phyloP scores from a whole-genome alignment of 345 rosid species.

The Syzygium aromaticum region DNA sequence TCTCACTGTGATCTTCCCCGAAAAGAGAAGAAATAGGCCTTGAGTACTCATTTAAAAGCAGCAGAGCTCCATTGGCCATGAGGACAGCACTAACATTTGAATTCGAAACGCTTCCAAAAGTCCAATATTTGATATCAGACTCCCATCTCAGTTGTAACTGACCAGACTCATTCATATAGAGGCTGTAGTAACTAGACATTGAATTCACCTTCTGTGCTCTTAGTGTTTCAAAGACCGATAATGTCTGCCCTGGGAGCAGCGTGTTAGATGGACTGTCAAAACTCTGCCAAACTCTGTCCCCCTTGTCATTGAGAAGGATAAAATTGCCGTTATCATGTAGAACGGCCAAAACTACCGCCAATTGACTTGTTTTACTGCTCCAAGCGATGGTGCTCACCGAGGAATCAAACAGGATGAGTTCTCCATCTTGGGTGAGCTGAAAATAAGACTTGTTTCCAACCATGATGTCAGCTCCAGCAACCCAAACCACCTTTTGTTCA shows the following conservation, averaged over 20 bases:
- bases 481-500: conserved; percentile 56
- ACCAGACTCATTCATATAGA: conserved; percentile 45
- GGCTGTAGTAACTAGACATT: conserved; percentile 67
- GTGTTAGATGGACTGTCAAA: conserved; percentile 63
- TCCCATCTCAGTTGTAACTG: conserved; percentile 64
- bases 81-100: conserved; percentile 48
- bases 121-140: conserved; percentile 51
- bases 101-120: conserved; percentile 21
- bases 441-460: conserved; percentile 59
- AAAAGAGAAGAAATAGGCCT: conserved; percentile 47
- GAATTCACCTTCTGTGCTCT: conserved; percentile 53
- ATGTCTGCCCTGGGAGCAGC: conserved; percentile 66
- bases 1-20: conserved; percentile 68
- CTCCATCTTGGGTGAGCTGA: conserved; percentile 48
- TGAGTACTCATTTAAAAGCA: conserved; percentile 26
- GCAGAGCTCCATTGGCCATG: conserved; percentile 49
- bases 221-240: conserved; percentile 26
- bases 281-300: conserved; percentile 63
- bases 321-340: conserved; percentile 69
- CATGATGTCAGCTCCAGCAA: conserved; percentile 50
- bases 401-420: conserved; percentile 59
- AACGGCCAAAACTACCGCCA: conserved; percentile 45
- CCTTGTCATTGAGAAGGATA: conserved; percentile 31
- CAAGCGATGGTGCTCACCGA: conserved; percentile 29
- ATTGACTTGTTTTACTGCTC: conserved; percentile 47